Percentiles rank a stretch among this genome's conserved stretches.
Conservation (phyloP, 345 rosid genomes). For the Arabis hirsuta region DNA sequence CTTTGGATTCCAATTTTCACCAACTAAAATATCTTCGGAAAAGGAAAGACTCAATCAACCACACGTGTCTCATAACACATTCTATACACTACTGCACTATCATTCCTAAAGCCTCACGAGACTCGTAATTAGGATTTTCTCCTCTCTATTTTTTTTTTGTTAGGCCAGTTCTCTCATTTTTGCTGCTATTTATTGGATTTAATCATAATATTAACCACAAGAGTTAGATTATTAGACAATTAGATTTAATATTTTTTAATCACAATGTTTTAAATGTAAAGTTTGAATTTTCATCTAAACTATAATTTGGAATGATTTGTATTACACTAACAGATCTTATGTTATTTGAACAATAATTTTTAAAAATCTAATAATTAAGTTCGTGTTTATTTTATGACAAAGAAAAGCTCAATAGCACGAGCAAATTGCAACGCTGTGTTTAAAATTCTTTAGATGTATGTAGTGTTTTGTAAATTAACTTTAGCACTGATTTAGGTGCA, state of each 20-base stretch:
- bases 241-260: no score
- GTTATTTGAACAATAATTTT: no score
- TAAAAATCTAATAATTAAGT: no score
- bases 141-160: background rate
- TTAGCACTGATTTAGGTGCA: no score
- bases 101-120: conserved; percentile 27
- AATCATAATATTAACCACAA: background rate
- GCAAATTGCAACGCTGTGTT: background rate
- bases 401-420: conserved; percentile 18
- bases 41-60: conserved; percentile 12
- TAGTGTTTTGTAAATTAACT: no score
- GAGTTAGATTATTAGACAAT: background rate
- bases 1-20: conserved; percentile 32
- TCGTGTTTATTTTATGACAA: background rate
- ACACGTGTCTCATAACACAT: conserved; percentile 30
- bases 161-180: background rate
- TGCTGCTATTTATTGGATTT: background rate
- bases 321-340: no score
- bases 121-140: conserved; percentile 11
- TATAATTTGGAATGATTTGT: no score
- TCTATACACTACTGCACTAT: conserved; percentile 30
- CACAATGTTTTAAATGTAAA: no score
- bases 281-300: no score
- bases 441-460: no score
- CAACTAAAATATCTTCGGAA: background rate